Evolutionary conservation across 306 rosid genomes (phyloP), one percentile per base, ranked within the genome.

Genomic region (Corylus avellana): DNA sequence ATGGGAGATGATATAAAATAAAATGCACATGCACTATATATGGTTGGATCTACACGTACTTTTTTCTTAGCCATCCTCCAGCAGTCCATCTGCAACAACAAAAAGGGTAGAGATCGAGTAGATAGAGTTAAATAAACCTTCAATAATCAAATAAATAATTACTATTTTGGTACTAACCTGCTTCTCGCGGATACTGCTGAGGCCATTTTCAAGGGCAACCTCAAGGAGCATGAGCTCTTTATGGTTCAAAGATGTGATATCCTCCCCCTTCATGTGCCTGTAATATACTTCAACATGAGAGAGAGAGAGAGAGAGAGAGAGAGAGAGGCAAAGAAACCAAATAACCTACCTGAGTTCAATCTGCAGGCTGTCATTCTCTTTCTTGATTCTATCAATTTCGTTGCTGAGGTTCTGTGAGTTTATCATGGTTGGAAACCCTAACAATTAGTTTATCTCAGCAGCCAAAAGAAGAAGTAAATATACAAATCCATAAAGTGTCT

Each of bases 241-340:
- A 90, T 80, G 80, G 85, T 49, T 49, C 83, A 94, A 74, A 63
- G 97, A 90, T 27, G 89, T 84, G 71, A 92, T 89, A 32, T 94
- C 98, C 77, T 92, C 95, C 25, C 93, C 98, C 77, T 93, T 92
- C 89, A 92, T 72, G 85, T 92, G 98, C 95, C 98, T 94, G 59
- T 47, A 81, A 84, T 8, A n/a, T 6, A 11, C 56, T 47, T 11
- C 37, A 66, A 47, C 1, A 32, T 20, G 6, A 22, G 53, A 1
- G 53, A 2, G 53, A 11, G 48, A 72, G 66, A 51, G 75, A 70
- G 32, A 5, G 48, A 72, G 64, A 56, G 72, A 70, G 42, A 5
- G 22, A 8, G 78, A 18, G 46, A 25, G 12, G n/a, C 10, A 42
- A 9, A 29, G 27, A 13, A 25, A 2, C 8, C 1, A 76, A 66